Evolutionary conservation across 306 rosid species (phyloP), one percentile per base, ranked within the genome.

Genomic region (Pterocarpus santalinus): DNA sequence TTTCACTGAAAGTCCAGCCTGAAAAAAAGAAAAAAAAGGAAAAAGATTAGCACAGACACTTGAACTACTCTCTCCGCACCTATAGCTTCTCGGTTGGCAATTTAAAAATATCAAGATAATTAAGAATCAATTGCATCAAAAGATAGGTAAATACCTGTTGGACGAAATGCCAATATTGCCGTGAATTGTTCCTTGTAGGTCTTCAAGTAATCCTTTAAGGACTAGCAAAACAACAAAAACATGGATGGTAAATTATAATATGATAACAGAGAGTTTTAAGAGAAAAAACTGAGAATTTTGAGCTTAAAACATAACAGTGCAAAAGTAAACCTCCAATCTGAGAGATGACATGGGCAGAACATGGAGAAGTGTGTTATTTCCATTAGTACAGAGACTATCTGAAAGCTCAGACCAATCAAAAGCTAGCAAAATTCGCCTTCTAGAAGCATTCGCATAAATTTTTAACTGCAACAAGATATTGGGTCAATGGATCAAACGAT

Each of bases 1-100:
- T 88, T 80, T 88, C 89, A 58, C 63, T 85, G 84, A 80, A 88
- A 43, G 91, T 85, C 91, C 91, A 88, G 70, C 91, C 91, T 88
- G 68, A 74, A 73, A 78, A 51, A 55, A 33, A 6, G 46, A 72
- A 70, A 14, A 6, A 41, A 66, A 41, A 46, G 32, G 5, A 7
- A 55, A 55, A 55, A 2, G 9, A 2, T 53, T n/a, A 56, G 34
- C 28, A 68, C 47, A 15, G 16, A 22, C 32, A 71, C 34, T 39
- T 14, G 7, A 43, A 75, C 72, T 33, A 47, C 36, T 61, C 55
- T 73, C 64, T 67, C 32, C 1, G 69, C 46, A 63, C 43, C 47
- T 17, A 65, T 38, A 73, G 53, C 66, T 72, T 72, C 62, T 53
- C 69, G 1, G 7, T 32, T 41, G 75, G 47, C 30, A 33, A 67